Percentiles rank a stretch among this genome's conserved stretches.
Evolutionary conservation across 495 filamentous ascomycete species (phyloP).

Genomic region (Corynascus novoguineensis): DNA sequence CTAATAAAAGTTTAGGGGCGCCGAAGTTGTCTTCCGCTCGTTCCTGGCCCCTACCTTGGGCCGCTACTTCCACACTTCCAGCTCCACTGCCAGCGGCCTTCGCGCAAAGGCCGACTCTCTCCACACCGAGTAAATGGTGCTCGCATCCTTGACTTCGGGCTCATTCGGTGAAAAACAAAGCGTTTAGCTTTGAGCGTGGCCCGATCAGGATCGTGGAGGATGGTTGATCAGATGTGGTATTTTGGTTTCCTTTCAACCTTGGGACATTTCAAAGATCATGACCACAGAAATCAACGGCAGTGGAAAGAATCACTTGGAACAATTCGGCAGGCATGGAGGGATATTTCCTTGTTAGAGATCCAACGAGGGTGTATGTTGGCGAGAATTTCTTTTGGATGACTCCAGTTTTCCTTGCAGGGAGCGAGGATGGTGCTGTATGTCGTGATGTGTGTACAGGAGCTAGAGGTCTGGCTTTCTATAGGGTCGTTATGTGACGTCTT

Average conservation of each 20-base stretch:
- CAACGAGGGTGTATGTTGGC: conserved; percentile 15
- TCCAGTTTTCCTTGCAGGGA: conserved; percentile 17
- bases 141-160: neutral
- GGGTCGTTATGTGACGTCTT: no score
- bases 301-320: conserved; percentile 13
- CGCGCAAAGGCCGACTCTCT: conserved; percentile 83
- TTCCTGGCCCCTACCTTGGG: conserved; percentile 86
- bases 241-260: conserved; percentile 24
- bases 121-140: conserved; percentile 47
- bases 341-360: conserved; percentile 11
- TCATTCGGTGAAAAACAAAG: conserved; percentile 16
- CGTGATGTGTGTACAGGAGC: neutral
- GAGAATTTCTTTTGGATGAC: conserved; percentile 16
- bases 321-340: conserved; percentile 15
- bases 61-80: conserved; percentile 76
- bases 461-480: no score
- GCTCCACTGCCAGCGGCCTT: conserved; percentile 80
- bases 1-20: conserved; percentile 57
- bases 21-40: conserved; percentile 92
- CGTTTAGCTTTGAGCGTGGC: conserved; percentile 21
- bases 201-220: conserved; percentile 1
- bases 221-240: conserved; percentile 5
- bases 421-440: conserved; percentile 16
- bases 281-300: conserved; percentile 23
- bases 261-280: conserved; percentile 21